Evolutionary conservation across 495 filamentous ascomycete genomes (phyloP).

Genomic region (Podospora comata): DNA sequence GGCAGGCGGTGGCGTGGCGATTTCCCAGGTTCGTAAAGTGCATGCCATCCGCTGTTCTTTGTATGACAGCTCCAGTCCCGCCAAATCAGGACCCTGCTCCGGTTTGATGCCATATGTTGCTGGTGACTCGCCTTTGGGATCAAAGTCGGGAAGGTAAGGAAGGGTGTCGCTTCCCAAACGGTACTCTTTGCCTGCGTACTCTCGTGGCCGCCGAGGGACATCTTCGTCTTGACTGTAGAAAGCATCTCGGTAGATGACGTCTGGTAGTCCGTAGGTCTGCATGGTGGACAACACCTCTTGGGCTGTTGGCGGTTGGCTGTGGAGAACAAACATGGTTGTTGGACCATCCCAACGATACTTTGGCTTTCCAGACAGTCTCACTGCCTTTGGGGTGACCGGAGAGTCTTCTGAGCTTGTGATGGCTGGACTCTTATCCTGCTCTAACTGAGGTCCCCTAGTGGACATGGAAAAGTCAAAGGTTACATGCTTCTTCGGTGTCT

Average conservation of each 20-base stretch:
- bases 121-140: constrained; percentile 56
- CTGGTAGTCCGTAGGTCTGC: constrained; percentile 40
- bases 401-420: constrained; percentile 4
- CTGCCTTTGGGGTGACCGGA: background rate
- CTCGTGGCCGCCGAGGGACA: constrained; percentile 71
- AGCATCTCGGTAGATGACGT: constrained; percentile 76
- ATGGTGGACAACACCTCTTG: constrained; percentile 44
- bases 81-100: constrained; percentile 43
- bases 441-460: constrained; percentile 15
- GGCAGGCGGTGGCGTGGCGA: constrained; percentile 63
- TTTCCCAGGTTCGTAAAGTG: constrained; percentile 62
- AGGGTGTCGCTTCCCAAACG: constrained; percentile 69
- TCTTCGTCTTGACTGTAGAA: constrained; percentile 85
- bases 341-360: constrained; percentile 23
- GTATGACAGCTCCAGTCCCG: constrained; percentile 49
- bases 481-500: constrained; percentile 36
- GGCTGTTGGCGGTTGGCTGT: constrained; percentile 37
- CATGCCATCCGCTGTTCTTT: constrained; percentile 51
- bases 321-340: constrained; percentile 28
- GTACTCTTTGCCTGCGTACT: constrained; percentile 89
- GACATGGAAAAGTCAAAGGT: constrained; percentile 33
- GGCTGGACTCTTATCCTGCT: constrained; percentile 2
- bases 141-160: constrained; percentile 77
- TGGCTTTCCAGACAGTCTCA: background rate
- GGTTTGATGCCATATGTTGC: constrained; percentile 55